Evolutionary conservation across 1,139 yeast genomes (phyloP).

Genomic region (Pichia sp.): DNA sequence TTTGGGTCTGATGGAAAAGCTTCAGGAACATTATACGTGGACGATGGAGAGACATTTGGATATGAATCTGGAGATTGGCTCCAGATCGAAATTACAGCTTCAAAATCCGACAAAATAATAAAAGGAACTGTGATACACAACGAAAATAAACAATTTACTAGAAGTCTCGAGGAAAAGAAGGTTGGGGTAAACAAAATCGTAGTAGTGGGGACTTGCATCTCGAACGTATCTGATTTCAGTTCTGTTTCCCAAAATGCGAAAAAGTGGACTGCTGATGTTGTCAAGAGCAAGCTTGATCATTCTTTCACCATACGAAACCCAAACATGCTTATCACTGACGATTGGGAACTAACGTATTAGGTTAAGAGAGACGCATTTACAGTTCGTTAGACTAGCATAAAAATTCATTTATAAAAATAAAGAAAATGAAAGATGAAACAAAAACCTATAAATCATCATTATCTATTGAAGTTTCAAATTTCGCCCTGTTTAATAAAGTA

Average conservation of each 20-base stretch:
- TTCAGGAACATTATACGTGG: constrained; percentile 64
- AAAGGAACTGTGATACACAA: constrained; percentile 25
- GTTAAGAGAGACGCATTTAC: neutral
- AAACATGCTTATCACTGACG: constrained; percentile 41
- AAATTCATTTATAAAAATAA: constrained; percentile 1
- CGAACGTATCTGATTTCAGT: neutral
- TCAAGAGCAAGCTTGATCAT: constrained; percentile 21
- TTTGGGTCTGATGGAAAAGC: constrained; percentile 41
- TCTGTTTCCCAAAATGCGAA: constrained; percentile 36
- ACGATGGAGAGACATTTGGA: constrained; percentile 75
- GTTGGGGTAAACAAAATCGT: constrained; percentile 57
- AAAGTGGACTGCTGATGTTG: constrained; percentile 36
- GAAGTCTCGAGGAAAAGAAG: constrained; percentile 24
- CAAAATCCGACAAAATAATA: constrained; percentile 27
- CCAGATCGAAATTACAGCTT: constrained; percentile 37
- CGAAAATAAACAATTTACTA: constrained; percentile 26
- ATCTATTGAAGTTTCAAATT: neutral
- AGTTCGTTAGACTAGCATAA: neutral
- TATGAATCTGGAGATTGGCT: constrained; percentile 50
- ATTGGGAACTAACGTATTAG: constrained; percentile 43
- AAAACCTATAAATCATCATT: neutral
- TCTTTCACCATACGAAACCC: constrained; percentile 50
- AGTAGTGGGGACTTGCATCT: constrained; percentile 40
- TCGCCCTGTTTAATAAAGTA: too few relatives aligned
- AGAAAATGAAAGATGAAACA: neutral